Percentiles rank a stretch among this genome's conserved stretches.
These are phyloP conservation scores for Hanseniaspora hatyaiensis DNA, from an alignment of 805 yeast genomes.

Conservation along the genomic window DNA sequence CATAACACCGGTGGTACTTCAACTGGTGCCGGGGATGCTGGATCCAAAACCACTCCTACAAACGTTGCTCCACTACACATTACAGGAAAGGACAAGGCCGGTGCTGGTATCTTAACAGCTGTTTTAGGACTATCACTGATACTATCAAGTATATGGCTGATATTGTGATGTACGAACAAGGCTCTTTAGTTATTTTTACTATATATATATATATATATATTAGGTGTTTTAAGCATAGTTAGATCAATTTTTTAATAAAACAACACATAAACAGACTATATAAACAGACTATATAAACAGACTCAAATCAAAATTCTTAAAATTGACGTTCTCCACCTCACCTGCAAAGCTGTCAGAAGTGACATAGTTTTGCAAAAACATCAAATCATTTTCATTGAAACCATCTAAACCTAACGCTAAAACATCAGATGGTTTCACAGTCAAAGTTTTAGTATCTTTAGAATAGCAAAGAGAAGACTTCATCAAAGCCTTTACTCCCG, in stretches of 20 bases:
- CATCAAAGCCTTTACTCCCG: not conserved
- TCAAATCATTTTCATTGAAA: slow-evolving; percentile 27
- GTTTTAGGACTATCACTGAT: slow-evolving; percentile 39
- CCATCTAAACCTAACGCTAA: slow-evolving; percentile 26
- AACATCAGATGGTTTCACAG: slow-evolving; percentile 21
- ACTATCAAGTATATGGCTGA: slow-evolving; percentile 37
- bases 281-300: slow-evolving; percentile 2
- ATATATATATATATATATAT: not conserved
- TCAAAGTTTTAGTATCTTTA: not conserved
- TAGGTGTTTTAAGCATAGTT: not conserved
- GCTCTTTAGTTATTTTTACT: not conserved
- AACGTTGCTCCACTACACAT: slow-evolving; percentile 34
- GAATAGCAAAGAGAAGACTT: not conserved
- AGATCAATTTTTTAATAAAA: not conserved
- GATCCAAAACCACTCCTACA: slow-evolving; percentile 33
- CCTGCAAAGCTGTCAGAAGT: slow-evolving; percentile 2
- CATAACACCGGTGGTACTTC: slow-evolving; percentile 44
- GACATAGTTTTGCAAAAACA: slow-evolving; percentile 21
- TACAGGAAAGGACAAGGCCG: slow-evolving; percentile 44
- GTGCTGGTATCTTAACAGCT: slow-evolving; percentile 58
- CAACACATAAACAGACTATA: not conserved
- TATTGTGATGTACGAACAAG: slow-evolving; percentile 21
- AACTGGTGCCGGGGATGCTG: slow-evolving; percentile 44
- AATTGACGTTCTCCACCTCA: not conserved
- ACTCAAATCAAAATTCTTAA: slow-evolving; percentile 12